These are phyloP conservation scores for Tricholoma saponaceum DNA, from an alignment of 768 basidiomycete genomes.

Conservation along the genomic window DNA sequence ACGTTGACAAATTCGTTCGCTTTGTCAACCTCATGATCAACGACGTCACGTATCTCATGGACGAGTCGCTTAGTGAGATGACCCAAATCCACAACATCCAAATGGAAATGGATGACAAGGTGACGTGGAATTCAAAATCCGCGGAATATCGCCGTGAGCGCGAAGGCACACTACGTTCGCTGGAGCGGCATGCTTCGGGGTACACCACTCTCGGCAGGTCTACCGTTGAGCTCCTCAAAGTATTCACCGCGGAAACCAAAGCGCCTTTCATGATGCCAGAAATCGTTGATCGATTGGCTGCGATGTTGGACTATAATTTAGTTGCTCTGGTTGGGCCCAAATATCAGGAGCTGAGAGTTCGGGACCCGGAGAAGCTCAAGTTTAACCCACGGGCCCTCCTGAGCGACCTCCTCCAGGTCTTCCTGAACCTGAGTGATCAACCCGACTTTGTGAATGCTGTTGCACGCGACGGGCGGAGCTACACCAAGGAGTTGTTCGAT, in stretches of 20 bases:
- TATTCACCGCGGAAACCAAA: constrained; percentile 90
- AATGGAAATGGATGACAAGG: constrained; percentile 74
- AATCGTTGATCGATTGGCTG: constrained; percentile 92
- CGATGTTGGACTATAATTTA: constrained; percentile 95
- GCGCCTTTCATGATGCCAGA: constrained; percentile 94
- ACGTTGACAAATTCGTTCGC: constrained; percentile 89
- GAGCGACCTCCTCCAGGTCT: constrained; percentile 85
- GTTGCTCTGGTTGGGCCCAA: constrained; percentile 85
- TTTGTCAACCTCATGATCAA: constrained; percentile 99
- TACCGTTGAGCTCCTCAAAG: constrained; percentile 85
- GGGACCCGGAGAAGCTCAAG: constrained; percentile 82
- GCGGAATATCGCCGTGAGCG: constrained; percentile 79
- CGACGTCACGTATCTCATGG: constrained; percentile 97
- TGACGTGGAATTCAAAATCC: constrained; percentile 64
- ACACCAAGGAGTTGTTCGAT: constrained; percentile 80
- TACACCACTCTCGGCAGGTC: constrained; percentile 86
- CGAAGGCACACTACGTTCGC: constrained; percentile 67
- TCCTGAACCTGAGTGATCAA: constrained; percentile 81
- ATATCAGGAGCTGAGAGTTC: constrained; percentile 81
- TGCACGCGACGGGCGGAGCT: constrained; percentile 93
- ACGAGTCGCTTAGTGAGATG: constrained; percentile 89
- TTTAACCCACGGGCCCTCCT: constrained; percentile 84
- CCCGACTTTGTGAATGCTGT: constrained; percentile 80
- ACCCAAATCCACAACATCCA: constrained; percentile 86
- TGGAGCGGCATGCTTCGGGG: constrained; percentile 81